Base-by-base conservation (phyloP, 78 protist species). In the Tieghemostelium lacteum region DNA sequence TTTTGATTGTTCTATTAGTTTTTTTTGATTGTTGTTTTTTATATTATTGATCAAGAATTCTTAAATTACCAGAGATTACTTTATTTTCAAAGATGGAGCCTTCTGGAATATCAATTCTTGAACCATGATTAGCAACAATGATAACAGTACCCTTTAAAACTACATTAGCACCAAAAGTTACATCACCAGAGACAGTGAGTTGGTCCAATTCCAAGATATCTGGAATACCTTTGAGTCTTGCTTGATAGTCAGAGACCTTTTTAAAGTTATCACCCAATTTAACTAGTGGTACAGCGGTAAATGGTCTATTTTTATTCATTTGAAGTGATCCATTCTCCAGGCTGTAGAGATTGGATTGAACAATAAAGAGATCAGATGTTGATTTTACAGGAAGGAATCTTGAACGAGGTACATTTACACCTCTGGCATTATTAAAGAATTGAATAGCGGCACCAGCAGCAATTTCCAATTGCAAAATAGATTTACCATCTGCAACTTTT, bases 371-470 rank as follows among this genome's bases (percentile, higher is more conserved):
- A 75, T 99, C 99, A 34, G 66, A 64, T 39, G 95, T 76, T 33
- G 95, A 94, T 93, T 98, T 99, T 20, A 98, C 99, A 7, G 99
- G 99, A 26, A 98, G 34, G 94, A 99, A 99, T 37, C 99, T 97
- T 10, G 95, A 57, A 37, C 99, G 73, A 40, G 98, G 97, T 12
- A 99, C 99, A 54, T 73, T 92, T 28, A 98, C 75, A 34, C 97
- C 98, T 28, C 58, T 29, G 19, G 98, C 96, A 4, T 34, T 64
- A 28, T 83, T 50, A 75, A 98, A 98, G 86, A 65, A 45, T 80
- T 94, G 78, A 70, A 99, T 97, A 26, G 98, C 98, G 4, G 99
- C 96, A 39, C 99, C 99, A 50, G 87, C 87, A 6, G 99, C 99
- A 52, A 95, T 92, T 86, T 99, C 99, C 39, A 99, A 95, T 92